Base-by-base conservation (phyloP, 164 flowering plant species). In the Liquidambar formosana region DNA sequence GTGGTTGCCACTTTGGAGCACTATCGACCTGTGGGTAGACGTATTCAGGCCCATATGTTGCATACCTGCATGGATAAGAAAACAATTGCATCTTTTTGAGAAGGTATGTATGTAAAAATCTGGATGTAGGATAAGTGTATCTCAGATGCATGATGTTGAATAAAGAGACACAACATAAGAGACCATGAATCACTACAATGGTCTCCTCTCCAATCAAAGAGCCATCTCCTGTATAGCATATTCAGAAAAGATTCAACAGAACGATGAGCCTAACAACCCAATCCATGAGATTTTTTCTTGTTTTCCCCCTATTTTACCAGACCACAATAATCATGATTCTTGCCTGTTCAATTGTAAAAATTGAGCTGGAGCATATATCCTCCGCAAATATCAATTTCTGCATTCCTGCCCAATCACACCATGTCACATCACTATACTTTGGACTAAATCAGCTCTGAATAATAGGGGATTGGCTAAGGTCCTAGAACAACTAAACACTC, bases 41-140 rank as follows among this genome's bases (percentile, higher is more conserved):
- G 60, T 91, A 92, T 60, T 92, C 99, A 11, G 92, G 88, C 70
- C 91, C 93, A 82, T 89, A 92, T 49, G 95, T 44, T 13, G 88
- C 71, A 74, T 85, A 89, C 76, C 99, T 95, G 91, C 84, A 86
- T 25, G 53, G 60, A 77, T 57, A 67, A 63, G 70, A 73, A 43
- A 70, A 48, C 56, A 44, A 70, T 47, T 28, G 48, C 69, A 71
- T 45, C 63, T 63, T 15, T n/a, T 61, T 61, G 48, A 72, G 72
- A 66, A 69, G 19, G 65, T 71, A 57, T 10, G 1, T 38, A 53
- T 23, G 26, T 0, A 26, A 23, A 28, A 10, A 28, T 41, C 46
- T 13, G 21, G 13, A 6, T 13, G 13, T 33, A 54, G 23, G 15
- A 18, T 21, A 21, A 22, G 13, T 54, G 38, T 22, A 45, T n/a